Evolutionary conservation across 1,139 yeast species (phyloP).

Genomic region (Schwanniomyces etchellsii): DNA sequence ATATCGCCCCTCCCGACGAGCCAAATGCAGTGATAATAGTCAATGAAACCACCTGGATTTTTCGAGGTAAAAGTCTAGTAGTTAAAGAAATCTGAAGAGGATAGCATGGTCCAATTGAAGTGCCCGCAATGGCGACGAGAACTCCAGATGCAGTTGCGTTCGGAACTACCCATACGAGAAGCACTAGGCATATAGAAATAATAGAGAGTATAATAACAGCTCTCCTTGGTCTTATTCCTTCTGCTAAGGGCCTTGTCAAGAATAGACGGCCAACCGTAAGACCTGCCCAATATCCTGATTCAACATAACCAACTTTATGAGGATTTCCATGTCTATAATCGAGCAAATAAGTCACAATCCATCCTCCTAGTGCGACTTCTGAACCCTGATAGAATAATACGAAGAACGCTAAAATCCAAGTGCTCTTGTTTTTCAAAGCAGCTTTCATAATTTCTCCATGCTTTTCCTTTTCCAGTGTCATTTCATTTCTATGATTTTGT

Average conservation of each 20-base stretch:
- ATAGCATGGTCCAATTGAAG: constrained; percentile 49
- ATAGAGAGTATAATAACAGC: constrained; percentile 32
- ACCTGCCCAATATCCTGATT: constrained; percentile 73
- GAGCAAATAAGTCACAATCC: constrained; percentile 62
- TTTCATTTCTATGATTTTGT: background rate
- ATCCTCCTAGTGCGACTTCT: constrained; percentile 66
- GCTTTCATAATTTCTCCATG: constrained; percentile 9
- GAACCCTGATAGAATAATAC: constrained; percentile 63
- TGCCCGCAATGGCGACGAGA: constrained; percentile 42
- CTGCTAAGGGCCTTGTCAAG: constrained; percentile 37
- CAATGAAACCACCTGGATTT: constrained; percentile 47
- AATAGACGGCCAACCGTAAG: constrained; percentile 55
- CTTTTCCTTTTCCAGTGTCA: constrained; percentile 1
- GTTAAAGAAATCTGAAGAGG: constrained; percentile 48
- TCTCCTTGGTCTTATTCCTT: constrained; percentile 44
- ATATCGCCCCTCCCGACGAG: constrained; percentile 54
- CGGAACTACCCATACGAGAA: constrained; percentile 44
- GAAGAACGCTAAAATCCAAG: constrained; percentile 53
- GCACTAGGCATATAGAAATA: constrained; percentile 29
- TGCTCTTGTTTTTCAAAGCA: constrained; percentile 36
- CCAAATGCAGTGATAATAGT: constrained; percentile 58
- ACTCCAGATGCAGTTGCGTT: constrained; percentile 37
- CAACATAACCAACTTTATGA: constrained; percentile 51
- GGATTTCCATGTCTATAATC: constrained; percentile 47
- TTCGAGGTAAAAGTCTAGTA: constrained; percentile 45